Conservation (phyloP, 2,329 filamentous ascomycete genomes). For the Phoma sp. region DNA sequence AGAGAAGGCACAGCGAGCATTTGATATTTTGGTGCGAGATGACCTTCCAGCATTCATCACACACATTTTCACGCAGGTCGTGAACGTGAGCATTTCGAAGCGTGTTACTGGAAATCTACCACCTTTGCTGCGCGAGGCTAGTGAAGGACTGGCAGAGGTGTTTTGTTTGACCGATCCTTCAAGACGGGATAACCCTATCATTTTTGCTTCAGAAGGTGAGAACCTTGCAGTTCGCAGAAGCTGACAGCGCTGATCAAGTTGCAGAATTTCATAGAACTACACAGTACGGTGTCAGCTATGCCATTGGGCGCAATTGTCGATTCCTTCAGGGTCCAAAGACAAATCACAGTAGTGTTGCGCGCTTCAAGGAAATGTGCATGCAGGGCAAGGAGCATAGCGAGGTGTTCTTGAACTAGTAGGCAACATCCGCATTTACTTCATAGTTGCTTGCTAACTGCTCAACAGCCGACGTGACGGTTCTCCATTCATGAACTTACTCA, state of each 20-base stretch:
- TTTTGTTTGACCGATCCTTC: constrained; percentile 81
- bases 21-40: constrained; percentile 69
- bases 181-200: constrained; percentile 75
- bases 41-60: constrained; percentile 77
- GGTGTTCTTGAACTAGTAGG: constrained; percentile 76
- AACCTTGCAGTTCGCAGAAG: background rate
- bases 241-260: constrained; percentile 14
- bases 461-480: constrained; percentile 73
- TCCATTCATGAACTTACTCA: constrained; percentile 78
- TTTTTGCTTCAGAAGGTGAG: constrained; percentile 77
- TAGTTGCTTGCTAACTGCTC: constrained; percentile 10
- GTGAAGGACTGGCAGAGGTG: constrained; percentile 77
- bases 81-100: constrained; percentile 72
- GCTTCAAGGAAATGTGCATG: constrained; percentile 67
- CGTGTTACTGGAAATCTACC: constrained; percentile 73
- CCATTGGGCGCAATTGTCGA: constrained; percentile 77
- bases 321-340: constrained; percentile 80
- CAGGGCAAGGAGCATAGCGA: constrained; percentile 75
- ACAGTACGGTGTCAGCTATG: constrained; percentile 76
- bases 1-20: constrained; percentile 69
- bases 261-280: constrained; percentile 76
- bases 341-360: constrained; percentile 66
- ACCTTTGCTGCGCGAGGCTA: constrained; percentile 69
- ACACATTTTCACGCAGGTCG: constrained; percentile 71
- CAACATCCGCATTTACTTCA: background rate